Evolutionary conservation across 176 grass and related monocot genomes (phyloP), one percentile per base, ranked within the genome.

Genomic region (Panicum miliaceum): DNA sequence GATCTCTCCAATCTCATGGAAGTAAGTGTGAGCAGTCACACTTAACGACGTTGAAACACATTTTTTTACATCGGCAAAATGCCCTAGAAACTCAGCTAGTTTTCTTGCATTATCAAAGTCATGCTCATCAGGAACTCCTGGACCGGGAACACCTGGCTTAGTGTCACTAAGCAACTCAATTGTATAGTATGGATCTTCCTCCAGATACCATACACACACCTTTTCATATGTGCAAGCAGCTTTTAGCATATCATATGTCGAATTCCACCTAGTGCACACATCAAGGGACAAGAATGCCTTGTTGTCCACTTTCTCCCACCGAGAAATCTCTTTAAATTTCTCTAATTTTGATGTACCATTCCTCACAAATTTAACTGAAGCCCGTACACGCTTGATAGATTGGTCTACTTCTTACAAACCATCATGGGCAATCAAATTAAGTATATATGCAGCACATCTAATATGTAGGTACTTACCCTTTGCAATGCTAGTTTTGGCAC

Each of bases 171-270:
- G 60, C 26, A 63, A 32, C 12, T 63, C 26, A 13, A 63, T 63
- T 63, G 60, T 63, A 32, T 63, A 63, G 60, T 63, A 34, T 63
- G 60, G 60, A 63, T 63, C 60, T 32, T 63, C 60, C 12, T 63
- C n/a, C 5, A 1, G 25, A 34, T 63, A 63, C 26, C 26, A 34
- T 63, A 10, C 3, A 63, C 34, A 63, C 25, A 63, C 60, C 60
- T 34, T 63, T 4, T 63, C 26, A 63, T 63, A 63, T 27, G 60
- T 12, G 6, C 23, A 14, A 14, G 60, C 25, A 63, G 60, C 60
- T 34, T 11, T 14, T 63, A 63, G 60, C n/a, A 63, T 63, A 5
- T 32, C 60, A 63, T 63, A 63, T 25, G 58, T 57, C 4, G 20
- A 57, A n/a, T 57, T 57, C 29, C 29, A 32, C 2, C 29, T 20